Percentiles rank a stretch among this genome's conserved stretches.
Conservation (phyloP, 2,329 filamentous ascomycete species). For the Apiospora rasikravindrae region DNA sequence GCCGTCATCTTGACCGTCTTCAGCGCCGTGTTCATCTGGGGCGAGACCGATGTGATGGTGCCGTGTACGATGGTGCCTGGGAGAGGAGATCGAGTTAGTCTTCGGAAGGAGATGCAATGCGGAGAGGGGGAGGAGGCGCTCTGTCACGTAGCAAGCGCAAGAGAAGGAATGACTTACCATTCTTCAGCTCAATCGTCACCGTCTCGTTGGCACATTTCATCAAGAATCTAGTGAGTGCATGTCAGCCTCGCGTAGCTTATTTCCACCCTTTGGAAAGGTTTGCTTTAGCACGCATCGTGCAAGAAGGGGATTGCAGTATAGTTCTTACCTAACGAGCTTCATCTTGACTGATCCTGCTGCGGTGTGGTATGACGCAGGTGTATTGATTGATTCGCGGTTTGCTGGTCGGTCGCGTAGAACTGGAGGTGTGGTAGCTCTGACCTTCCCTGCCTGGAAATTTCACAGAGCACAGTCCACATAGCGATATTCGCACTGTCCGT, state of each 20-base stretch:
- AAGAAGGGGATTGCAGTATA: constrained; percentile 30
- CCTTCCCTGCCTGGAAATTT: constrained; percentile 21
- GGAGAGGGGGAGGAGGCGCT: not conserved
- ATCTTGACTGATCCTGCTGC: constrained; percentile 60
- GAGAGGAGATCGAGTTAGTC: not conserved
- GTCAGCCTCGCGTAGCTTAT: constrained; percentile 27
- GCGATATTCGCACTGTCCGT: not conserved
- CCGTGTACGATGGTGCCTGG: constrained; percentile 93
- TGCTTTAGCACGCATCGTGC: constrained; percentile 52
- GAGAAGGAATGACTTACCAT: constrained; percentile 64
- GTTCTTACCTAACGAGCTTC: constrained; percentile 92
- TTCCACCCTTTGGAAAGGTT: constrained; percentile 38
- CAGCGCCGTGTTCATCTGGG: constrained; percentile 97
- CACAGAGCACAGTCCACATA: not conserved
- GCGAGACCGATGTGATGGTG: constrained; percentile 94
- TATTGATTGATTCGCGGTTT: constrained; percentile 18
- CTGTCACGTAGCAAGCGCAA: not conserved
- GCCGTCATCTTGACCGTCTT: constrained; percentile 97
- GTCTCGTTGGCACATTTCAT: constrained; percentile 99
- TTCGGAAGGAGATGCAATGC: not conserved
- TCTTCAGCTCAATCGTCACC: constrained; percentile 97
- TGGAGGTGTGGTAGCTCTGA: constrained; percentile 25
- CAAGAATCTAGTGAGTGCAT: constrained; percentile 72
- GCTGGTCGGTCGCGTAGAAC: constrained; percentile 23
- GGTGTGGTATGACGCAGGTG: constrained; percentile 10